A percentile compares a stretch with the other conserved stretches of the same genome.
Conservation (phyloP, 2,329 filamentous ascomycete genomes). For the Beauveria varroae region DNA sequence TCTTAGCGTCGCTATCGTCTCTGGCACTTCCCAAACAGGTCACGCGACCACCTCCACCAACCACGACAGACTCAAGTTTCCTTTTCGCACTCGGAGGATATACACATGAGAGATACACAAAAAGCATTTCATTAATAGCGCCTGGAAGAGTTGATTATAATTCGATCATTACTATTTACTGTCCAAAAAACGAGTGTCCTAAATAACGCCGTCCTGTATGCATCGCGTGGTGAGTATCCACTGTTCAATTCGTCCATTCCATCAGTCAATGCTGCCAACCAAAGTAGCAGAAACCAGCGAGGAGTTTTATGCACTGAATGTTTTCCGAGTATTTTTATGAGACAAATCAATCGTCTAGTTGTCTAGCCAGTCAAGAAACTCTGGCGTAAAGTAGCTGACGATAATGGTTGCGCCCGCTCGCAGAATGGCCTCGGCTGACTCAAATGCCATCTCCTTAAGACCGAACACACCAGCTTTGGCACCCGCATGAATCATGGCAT, state of each 20-base stretch:
- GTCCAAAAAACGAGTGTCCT: background rate
- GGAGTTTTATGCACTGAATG: background rate
- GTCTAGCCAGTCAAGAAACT: conserved; percentile 61
- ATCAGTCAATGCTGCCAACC: background rate
- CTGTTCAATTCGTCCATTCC: background rate
- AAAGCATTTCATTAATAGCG: background rate
- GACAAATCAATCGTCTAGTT: conserved; percentile 27
- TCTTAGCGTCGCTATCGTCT: background rate
- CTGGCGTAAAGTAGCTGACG: conserved; percentile 89
- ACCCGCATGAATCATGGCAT: conserved; percentile 93
- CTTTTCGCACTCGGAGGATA: background rate
- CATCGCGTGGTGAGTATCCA: background rate
- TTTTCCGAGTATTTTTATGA: background rate
- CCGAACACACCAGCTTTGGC: conserved; percentile 97
- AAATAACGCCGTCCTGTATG: conserved; percentile 1
- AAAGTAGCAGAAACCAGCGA: background rate
- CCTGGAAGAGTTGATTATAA: background rate
- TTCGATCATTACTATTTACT: conserved; percentile 2
- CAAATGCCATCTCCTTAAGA: conserved; percentile 87
- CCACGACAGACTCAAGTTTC: background rate
- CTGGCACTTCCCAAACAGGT: background rate
- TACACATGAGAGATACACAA: background rate
- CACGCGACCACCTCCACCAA: conserved; percentile 7
- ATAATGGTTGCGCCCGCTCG: conserved; percentile 90
- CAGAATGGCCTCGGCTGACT: conserved; percentile 88